A percentile compares a stretch with the other conserved stretches of the same genome.
Conservation (phyloP, 768 basidiomycete genomes). For the Russula virescens region DNA sequence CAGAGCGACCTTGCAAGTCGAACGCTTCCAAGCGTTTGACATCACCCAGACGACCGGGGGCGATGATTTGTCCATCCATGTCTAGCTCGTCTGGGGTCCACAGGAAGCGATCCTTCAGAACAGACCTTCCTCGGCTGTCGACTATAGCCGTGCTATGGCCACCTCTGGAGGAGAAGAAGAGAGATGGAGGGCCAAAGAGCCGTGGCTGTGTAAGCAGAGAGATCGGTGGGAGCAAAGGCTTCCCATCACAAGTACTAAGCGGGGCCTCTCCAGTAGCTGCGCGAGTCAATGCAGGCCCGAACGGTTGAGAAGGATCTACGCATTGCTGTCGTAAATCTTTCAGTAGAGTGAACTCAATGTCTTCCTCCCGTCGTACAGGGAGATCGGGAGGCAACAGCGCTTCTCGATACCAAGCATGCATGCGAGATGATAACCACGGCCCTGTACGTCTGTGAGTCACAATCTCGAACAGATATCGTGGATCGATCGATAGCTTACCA, state of each 20-base stretch:
- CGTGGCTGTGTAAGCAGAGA: constrained; percentile 72
- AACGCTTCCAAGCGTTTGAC: constrained; percentile 80
- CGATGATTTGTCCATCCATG: constrained; percentile 35
- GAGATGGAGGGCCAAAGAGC: constrained; percentile 80
- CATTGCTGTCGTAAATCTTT: constrained; percentile 73
- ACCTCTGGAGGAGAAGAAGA: constrained; percentile 85
- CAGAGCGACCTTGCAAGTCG: constrained; percentile 66
- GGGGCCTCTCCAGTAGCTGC: constrained; percentile 28
- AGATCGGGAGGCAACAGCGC: constrained; percentile 76
- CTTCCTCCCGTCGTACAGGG: constrained; percentile 74
- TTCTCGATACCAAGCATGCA: constrained; percentile 89
- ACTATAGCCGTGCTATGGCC: constrained; percentile 87
- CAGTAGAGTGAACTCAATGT: constrained; percentile 57
- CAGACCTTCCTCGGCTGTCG: constrained; percentile 78
- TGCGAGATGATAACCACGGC: constrained; percentile 81
- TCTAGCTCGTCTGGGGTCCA: constrained; percentile 65
- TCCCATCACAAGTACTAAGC: constrained; percentile 35
- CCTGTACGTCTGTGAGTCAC: constrained; percentile 38
- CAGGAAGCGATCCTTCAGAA: constrained; percentile 70
- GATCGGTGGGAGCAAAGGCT: constrained; percentile 62
- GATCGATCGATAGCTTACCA: constrained; percentile 42
- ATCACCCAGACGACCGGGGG: constrained; percentile 60
- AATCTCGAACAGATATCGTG: not conserved
- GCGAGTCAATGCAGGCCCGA: constrained; percentile 42
- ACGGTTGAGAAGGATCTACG: constrained; percentile 77